Base-by-base conservation (phyloP, 352 stramenopile genomes). In the Phytopythium vexans region DNA sequence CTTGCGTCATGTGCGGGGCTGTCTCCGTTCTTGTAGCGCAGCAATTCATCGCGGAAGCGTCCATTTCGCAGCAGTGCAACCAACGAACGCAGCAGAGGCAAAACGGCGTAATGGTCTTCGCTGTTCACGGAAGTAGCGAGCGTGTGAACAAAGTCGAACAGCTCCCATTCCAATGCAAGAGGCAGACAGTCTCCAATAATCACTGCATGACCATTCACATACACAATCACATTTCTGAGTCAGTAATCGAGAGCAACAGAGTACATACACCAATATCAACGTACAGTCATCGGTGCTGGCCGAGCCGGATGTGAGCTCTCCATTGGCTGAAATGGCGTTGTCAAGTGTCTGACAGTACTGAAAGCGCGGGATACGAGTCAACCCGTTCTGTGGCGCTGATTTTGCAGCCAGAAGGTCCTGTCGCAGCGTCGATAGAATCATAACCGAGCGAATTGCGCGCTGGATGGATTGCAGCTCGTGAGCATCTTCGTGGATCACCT, bases 51-150 rank as follows among this genome's bases (percentile, higher is more conserved):
- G 10, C 71, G 58, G 49, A 92, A 92, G 11, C 86, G 62, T 4
- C 79, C 77, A 36, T 83, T 86, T 11, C 58, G 52, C 1, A 90
- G 54, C 16, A 90, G 33, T 35, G 67, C 46, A 0, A 87, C 77
- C 7, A 90, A 43, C 6, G 79, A 88, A 3, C 64, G 68, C 16
- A 92, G 65, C 4, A 92, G 60, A 4, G 72, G 71, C 7, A 89
- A 56, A 1, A 82, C 77, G 2, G 82, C 79, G 0, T 54, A 56
- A 52, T 93, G 82, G 54, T 93, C 82, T 77, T 93, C 82, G 35
- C 82, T 93, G 59, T 69, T 93, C 82, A 93, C 89, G 0, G 82
- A 90, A 3, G 72, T 88, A 7, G 82, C 80, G 9, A 93, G 53
- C 36, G 62, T 76, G 27, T 88, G 50, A 3, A 86, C 65, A 49